Base-by-base conservation (phyloP, 257 asterid species). In the Solanum clarkiae region DNA sequence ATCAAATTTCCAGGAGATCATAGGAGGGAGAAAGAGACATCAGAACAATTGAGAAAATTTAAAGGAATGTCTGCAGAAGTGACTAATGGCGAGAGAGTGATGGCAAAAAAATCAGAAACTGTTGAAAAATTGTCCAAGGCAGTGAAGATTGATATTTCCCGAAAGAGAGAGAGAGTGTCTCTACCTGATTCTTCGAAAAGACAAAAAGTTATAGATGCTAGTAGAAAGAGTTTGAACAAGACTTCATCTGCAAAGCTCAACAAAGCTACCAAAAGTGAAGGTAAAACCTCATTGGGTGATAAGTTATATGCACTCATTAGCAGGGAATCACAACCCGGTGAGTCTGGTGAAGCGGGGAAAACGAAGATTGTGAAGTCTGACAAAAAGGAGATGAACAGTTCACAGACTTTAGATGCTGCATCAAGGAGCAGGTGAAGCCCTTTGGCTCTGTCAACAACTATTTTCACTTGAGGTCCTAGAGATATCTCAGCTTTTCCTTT, bases 1-100 rank as follows among this genome's bases (percentile, higher is more conserved):
- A 77, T 97, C 82, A 90, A 82, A 89, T 97, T 97, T 86, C 99
- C 98, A 8, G 94, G 86, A 83, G 85, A 80, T 82, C 84, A 10
- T 59, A 87, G 45, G 88, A 86, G 84, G 90, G 84, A 75, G 80
- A 85, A 62, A 36, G 83, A 62, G 74, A 84, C 84, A 42, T 22
- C 75, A 17, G 92, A 89, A 45, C 29, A 80, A 56, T 20, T 85
- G 55, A 81, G 85, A 26, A 79, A 80, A 80, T 83, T 68, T 84
- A 89, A 87, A 72, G 84, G 84, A 63, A 45, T 77, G 83, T 55
- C 72, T 47, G 86, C 77, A 12, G 91, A 90, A 82, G 84, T 86
- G 84, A 72, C 42, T 84, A 70, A 84, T 65, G 88, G 74, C 72
- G 87, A 88, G 85, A 89, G 81, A 84, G 54, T 57, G 84, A 85